phyloP scores from a whole-genome alignment of 2,329 filamentous ascomycete genomes.

The Aspergillus viridinutans region DNA sequence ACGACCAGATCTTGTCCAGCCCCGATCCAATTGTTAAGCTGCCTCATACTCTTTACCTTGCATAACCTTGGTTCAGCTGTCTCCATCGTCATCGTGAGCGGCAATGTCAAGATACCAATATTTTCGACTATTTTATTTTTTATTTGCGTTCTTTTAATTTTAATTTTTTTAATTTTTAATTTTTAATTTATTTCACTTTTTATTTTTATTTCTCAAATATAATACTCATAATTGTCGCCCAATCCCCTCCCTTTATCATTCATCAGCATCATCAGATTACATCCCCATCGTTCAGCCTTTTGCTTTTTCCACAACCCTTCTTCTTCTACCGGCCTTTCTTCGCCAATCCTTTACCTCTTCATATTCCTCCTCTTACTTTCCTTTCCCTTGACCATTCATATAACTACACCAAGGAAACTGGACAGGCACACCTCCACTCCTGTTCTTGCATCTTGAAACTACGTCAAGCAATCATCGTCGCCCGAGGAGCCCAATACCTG shows the following conservation, averaged over 20 bases:
- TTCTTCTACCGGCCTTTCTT: slow-evolving; percentile 1
- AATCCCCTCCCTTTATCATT: slow-evolving; percentile 5
- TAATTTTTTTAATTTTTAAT: neutral
- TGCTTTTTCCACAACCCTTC: slow-evolving; percentile 3
- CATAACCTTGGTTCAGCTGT: slow-evolving; percentile 27
- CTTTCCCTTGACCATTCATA: neutral
- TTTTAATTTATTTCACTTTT: slow-evolving; percentile 2
- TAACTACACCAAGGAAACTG: neutral
- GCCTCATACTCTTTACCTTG: slow-evolving; percentile 20
- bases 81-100: slow-evolving; percentile 23
- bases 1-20: slow-evolving; percentile 16
- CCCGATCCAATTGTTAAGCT: slow-evolving; percentile 20
- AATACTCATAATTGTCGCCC: slow-evolving; percentile 13
- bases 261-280: slow-evolving; percentile 5
- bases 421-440: neutral
- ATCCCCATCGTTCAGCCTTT: neutral
- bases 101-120: slow-evolving; percentile 18
- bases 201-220: neutral
- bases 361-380: neutral
- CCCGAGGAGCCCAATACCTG: neutral
- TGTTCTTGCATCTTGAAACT: neutral
- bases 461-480: neutral
- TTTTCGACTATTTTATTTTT: neutral
- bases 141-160: no score
- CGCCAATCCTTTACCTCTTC: neutral